Evolutionary conservation across 1,139 yeast species (phyloP), one percentile per base, ranked within the genome.

Genomic region (Debaryomyces singareniensis): DNA sequence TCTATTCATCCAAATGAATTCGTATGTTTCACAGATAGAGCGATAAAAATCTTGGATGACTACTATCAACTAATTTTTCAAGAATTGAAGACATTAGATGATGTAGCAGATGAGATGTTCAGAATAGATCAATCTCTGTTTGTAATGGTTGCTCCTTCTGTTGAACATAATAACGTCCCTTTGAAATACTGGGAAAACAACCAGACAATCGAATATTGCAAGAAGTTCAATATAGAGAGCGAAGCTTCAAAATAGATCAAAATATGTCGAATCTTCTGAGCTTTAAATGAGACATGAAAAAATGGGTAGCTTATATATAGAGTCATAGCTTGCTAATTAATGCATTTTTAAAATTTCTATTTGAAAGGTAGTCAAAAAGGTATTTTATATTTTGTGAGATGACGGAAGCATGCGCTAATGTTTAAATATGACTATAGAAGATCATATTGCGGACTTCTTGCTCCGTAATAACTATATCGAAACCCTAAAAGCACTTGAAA

Each of bases 381-480:
- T n/a, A n/a, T n/a, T n/a, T n/a, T n/a, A n/a, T n/a, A n/a, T n/a
- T n/a, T n/a, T n/a, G n/a, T n/a, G n/a, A n/a, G n/a, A n/a, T n/a
- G n/a, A n/a, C n/a, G n/a, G n/a, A n/a, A n/a, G n/a, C n/a, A n/a
- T n/a, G n/a, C n/a, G n/a, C n/a, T n/a, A n/a, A n/a, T n/a, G n/a
- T n/a, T n/a, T n/a, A 9, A 11, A 15, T 12, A 30, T 30, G 33
- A 10, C 18, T 11, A 20, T 24, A 13, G 25, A 27, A 23, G 20
- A 16, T 9, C 27, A 20, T 13, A 18, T 81, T 10, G 84, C 83
- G 0, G 73, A 75, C 18, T 80, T 70, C 40, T 60, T 81, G 11
- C 49, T 59, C 25, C 53, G 61, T 13, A 64, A 75, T 25, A 71
- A 72, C 1, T 67, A 62, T 30, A 36, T 35, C 1, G 53, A 56